Base-by-base conservation (phyloP, 1,284 basidiomycete genomes). In the Hemileia vastatrix region DNA sequence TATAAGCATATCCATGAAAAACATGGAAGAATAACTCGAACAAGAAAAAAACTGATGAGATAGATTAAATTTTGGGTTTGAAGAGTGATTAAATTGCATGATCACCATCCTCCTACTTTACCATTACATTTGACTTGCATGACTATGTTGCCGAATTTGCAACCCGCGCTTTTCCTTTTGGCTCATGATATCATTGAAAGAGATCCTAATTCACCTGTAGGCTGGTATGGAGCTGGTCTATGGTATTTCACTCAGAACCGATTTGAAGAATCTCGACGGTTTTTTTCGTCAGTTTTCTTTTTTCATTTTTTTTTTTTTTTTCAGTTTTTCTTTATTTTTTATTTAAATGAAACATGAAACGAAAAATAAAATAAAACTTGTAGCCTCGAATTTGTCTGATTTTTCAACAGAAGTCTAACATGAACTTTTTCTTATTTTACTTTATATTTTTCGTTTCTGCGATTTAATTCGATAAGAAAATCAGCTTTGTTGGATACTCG, bases 191-290 rank as follows among this genome's bases (percentile, higher is more conserved):
- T 99, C 69, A 92, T 97, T 9, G 89, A 95, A 55, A 84, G 84
- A 52, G 91, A 96, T 71, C 93, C 95, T 0, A 88, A 93, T 70
- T 86, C 87, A 47, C 85, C 91, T 0, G 83, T 90, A 53, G 91
- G 89, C 67, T 99, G 95, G 95, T 99, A 97, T 76, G 92, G 94
- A 1, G 95, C 97, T 19, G 95, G 94, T 0, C 84, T 95, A 43
- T 99, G 94, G 90, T 98, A 99, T 75, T 83, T 94, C 58, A 83
- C 85, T 27, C 84, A 85, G 15, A 83, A 83, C 58, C 86, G 93
- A 68, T 98, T 87, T 85, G 80, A 84, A 18, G 88, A 92, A 68
- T 90, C 91, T 6, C 80, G 92, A 67, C 85, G 91, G 65, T 95
- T 92, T 75, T 93, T 96, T 75, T 90, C 88, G 90, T 89, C 64